phyloP scores from a whole-genome alignment of 192 early-diverging fungal genomes.

The Geosiphon pyriformis region DNA sequence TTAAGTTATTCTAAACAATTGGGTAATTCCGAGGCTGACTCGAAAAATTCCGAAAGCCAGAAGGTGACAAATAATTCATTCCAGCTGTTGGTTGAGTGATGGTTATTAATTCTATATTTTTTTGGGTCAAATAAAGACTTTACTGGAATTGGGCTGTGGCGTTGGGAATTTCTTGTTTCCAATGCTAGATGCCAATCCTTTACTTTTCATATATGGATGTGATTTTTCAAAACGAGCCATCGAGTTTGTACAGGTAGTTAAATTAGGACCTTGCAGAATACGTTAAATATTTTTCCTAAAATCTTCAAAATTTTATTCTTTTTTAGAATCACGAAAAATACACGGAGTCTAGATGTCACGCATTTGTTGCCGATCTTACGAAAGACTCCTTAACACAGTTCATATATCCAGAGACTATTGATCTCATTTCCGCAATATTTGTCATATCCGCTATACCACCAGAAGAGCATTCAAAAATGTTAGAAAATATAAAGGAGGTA shows the following conservation, averaged over 20 bases:
- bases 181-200: slow-evolving; percentile 70
- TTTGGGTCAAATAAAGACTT: slow-evolving; percentile 24
- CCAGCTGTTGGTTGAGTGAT: no score
- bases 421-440: slow-evolving; percentile 90
- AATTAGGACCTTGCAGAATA: not conserved
- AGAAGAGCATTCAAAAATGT: slow-evolving; percentile 69
- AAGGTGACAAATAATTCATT: no score
- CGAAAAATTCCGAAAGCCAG: no score
- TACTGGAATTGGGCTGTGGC: slow-evolving; percentile 94
- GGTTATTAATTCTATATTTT: not conserved
- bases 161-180: slow-evolving; percentile 97
- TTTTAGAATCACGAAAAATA: slow-evolving; percentile 61
- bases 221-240: slow-evolving; percentile 92
- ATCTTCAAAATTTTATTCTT: not conserved
- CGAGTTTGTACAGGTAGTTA: slow-evolving; percentile 74
- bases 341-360: slow-evolving; percentile 66
- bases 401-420: slow-evolving; percentile 73
- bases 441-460: slow-evolving; percentile 94
- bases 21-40: no score
- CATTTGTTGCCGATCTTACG: slow-evolving; percentile 96
- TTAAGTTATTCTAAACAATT: slow-evolving; percentile 32
- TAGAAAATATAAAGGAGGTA: slow-evolving; percentile 73
- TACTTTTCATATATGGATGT: slow-evolving; percentile 85
- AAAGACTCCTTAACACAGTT: slow-evolving; percentile 58
- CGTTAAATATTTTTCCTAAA: not conserved